Conservation (phyloP, 2,329 filamentous ascomycete species). For the Talaromyces verruculosus region DNA sequence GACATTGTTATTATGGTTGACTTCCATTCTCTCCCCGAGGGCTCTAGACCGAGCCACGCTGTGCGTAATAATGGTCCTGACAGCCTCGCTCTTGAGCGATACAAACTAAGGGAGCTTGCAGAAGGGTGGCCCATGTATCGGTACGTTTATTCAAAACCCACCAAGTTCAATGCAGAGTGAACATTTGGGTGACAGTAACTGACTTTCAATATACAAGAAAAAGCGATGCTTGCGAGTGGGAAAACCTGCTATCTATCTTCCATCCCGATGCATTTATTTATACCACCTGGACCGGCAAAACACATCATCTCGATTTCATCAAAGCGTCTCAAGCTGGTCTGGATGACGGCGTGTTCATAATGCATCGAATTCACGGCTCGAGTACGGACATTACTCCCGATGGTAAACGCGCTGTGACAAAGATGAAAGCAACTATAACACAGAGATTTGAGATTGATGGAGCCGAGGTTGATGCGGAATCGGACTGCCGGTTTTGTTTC, state of each 20-base stretch:
- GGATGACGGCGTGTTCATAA: constrained; percentile 55
- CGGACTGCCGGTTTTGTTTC: constrained; percentile 50
- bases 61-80: constrained; percentile 52
- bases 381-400: constrained; percentile 46
- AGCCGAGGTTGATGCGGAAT: constrained; percentile 48
- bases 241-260: constrained; percentile 54
- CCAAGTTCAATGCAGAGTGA: background rate
- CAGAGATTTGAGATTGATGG: constrained; percentile 49
- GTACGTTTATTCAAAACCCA: background rate
- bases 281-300: constrained; percentile 53
- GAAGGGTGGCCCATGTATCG: constrained; percentile 54
- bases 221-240: constrained; percentile 54
- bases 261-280: constrained; percentile 51
- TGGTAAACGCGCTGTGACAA: constrained; percentile 47
- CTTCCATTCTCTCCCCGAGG: constrained; percentile 38
- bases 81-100: constrained; percentile 46
- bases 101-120: constrained; percentile 51
- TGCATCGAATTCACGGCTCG: constrained; percentile 53
- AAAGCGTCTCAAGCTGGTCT: constrained; percentile 53
- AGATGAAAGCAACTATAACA: constrained; percentile 54
- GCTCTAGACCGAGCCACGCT: constrained; percentile 39
- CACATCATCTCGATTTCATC: constrained; percentile 48
- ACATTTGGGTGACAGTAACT: background rate
- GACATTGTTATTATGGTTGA: constrained; percentile 32
- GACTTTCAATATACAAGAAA: background rate